These are phyloP conservation scores for Psilocybe cyanescens DNA, from an alignment of 768 basidiomycete genomes.

Conservation along the genomic window DNA sequence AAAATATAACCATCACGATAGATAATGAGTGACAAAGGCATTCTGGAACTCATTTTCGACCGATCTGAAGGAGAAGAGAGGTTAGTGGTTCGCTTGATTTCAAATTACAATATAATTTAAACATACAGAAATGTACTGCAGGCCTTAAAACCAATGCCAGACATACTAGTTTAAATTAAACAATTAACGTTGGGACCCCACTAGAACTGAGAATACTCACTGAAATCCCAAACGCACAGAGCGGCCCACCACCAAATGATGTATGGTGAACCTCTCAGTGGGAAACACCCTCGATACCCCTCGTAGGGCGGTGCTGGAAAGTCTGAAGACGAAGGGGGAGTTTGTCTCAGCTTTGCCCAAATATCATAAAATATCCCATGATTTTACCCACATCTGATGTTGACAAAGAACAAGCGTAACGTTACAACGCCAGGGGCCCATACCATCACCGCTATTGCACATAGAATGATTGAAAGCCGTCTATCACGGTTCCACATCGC, in stretches of 20 bases:
- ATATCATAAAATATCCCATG: background rate
- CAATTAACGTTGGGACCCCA: no score
- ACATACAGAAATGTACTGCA: background rate
- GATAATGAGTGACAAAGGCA: background rate
- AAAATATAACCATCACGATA: background rate
- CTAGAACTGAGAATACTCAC: background rate
- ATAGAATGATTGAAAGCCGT: background rate
- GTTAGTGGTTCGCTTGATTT: background rate
- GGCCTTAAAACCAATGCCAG: background rate
- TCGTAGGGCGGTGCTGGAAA: background rate
- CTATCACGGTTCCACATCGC: background rate
- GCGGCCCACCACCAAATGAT: background rate
- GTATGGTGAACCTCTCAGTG: background rate
- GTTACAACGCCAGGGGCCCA: background rate
- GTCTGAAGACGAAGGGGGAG: background rate
- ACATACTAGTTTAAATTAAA: background rate
- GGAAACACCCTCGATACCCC: background rate
- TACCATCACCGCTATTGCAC: background rate
- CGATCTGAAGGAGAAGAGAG: background rate
- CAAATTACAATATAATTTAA: background rate
- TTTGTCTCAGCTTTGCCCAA: background rate
- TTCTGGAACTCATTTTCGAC: background rate
- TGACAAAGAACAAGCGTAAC: background rate
- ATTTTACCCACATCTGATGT: background rate
- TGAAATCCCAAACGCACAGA: background rate